Evolutionary conservation across 140 eudicot genomes (phyloP).

Genomic region (Erigeron philadelphicus): DNA sequence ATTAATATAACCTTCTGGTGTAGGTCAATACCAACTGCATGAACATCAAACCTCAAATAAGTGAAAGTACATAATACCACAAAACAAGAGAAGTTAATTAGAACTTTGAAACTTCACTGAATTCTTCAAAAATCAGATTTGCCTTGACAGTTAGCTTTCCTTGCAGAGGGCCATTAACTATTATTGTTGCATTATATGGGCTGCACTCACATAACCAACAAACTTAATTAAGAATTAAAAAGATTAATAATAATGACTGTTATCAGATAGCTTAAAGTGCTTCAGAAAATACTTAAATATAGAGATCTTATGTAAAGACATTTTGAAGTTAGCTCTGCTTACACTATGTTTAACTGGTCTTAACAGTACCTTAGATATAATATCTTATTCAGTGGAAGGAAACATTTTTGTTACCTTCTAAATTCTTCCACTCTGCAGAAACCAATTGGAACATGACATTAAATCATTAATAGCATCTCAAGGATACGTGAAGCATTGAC

Average conservation of each 20-base stretch:
- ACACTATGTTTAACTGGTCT: constrained; percentile 12
- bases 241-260: not conserved
- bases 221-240: constrained; percentile 3
- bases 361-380: constrained; percentile 7
- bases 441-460: constrained; percentile 25
- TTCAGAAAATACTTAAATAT: not conserved
- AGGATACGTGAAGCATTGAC: not conserved
- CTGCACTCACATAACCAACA: constrained; percentile 40
- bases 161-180: constrained; percentile 52
- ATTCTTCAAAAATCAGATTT: constrained; percentile 75
- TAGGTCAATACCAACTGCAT: constrained; percentile 88
- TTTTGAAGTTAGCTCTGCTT: constrained; percentile 1
- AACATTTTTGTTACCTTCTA: constrained; percentile 47
- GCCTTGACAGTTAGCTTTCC: constrained; percentile 85
- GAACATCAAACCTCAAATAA: constrained; percentile 26
- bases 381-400: constrained; percentile 9
- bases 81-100: not conserved
- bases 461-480: constrained; percentile 13
- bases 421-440: constrained; percentile 82
- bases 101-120: constrained; percentile 43
- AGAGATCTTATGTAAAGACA: not conserved
- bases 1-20: constrained; percentile 58
- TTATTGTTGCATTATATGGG: constrained; percentile 67
- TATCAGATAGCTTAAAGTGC: not conserved
- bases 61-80: not conserved